Conservation (phyloP, 306 rosid genomes). For the Cyclanthera cordifolia region DNA sequence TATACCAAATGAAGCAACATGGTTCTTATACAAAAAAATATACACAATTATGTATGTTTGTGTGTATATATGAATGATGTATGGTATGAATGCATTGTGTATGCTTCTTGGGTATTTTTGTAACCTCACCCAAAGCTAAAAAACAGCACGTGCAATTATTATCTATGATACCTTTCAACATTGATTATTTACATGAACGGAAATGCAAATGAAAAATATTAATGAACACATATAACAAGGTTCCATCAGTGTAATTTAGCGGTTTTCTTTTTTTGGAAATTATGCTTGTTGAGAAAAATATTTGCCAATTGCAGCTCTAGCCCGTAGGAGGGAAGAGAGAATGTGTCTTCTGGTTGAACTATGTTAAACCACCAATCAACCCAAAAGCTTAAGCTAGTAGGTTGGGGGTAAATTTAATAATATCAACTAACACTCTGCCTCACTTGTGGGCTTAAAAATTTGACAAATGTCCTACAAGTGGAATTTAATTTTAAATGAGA, state of each 20-base stretch:
- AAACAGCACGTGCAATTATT: background rate
- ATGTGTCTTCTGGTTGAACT: too few relatives aligned
- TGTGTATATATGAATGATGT: background rate
- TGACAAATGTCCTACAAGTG: too few relatives aligned
- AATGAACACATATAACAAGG: background rate
- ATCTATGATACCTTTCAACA: background rate
- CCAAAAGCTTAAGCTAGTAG: too few relatives aligned
- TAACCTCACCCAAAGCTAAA: constrained; percentile 5
- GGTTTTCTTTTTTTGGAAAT: background rate
- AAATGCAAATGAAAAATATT: background rate
- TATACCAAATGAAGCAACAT: background rate
- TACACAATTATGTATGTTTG: background rate
- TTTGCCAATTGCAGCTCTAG: background rate
- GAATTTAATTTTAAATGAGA: too few relatives aligned
- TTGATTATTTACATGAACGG: background rate
- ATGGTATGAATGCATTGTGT: background rate
- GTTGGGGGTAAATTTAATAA: too few relatives aligned
- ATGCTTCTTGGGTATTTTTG: background rate
- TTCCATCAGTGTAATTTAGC: background rate
- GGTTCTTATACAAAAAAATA: background rate
- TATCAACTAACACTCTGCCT: too few relatives aligned
- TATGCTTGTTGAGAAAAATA: background rate
- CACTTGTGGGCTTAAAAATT: too few relatives aligned
- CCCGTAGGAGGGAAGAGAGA: background rate
- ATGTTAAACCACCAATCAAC: too few relatives aligned